Percentiles rank a stretch among this genome's conserved stretches.
Conservation (phyloP, 2,329 filamentous ascomycete species). For the Claviceps humidiphila region DNA sequence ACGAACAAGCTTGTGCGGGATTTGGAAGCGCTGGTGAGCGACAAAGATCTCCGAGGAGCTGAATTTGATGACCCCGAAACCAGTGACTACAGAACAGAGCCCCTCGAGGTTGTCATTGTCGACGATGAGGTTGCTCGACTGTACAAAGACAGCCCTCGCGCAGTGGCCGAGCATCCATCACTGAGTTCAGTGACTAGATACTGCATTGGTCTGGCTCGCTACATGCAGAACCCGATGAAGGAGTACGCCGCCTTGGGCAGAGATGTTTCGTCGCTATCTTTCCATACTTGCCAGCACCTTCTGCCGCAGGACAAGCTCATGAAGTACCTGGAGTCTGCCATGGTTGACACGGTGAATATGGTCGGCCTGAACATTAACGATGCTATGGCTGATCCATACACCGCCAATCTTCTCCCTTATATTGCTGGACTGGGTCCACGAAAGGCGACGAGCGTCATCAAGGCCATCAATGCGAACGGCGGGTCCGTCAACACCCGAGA, state of each 20-base stretch:
- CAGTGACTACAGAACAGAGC: slow-evolving; percentile 61
- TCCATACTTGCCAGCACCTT: slow-evolving; percentile 81
- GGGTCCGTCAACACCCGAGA: slow-evolving; percentile 72
- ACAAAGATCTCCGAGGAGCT: slow-evolving; percentile 63
- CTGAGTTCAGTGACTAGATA: slow-evolving; percentile 71
- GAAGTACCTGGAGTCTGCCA: slow-evolving; percentile 81
- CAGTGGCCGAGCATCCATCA: slow-evolving; percentile 65
- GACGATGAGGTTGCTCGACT: slow-evolving; percentile 96
- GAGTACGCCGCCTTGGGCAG: slow-evolving; percentile 89
- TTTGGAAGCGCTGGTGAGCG: slow-evolving; percentile 63
- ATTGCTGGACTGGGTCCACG: slow-evolving; percentile 83
- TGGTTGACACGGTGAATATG: slow-evolving; percentile 97
- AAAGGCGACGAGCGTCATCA: slow-evolving; percentile 61
- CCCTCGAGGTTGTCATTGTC: slow-evolving; percentile 77
- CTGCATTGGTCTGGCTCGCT: slow-evolving; percentile 77
- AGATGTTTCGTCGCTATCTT: slow-evolving; percentile 74
- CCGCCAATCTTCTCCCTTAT: slow-evolving; percentile 79
- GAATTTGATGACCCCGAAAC: slow-evolving; percentile 73
- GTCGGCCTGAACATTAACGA: slow-evolving; percentile 94
- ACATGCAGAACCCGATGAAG: slow-evolving; percentile 90
- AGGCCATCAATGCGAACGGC: slow-evolving; percentile 84
- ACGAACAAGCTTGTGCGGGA: slow-evolving; percentile 74
- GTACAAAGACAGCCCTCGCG: slow-evolving; percentile 81
- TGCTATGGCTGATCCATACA: slow-evolving; percentile 66
- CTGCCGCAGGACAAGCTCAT: slow-evolving; percentile 77